phyloP scores from a whole-genome alignment of 345 rosid genomes.

The Hypericum androsaemum region DNA sequence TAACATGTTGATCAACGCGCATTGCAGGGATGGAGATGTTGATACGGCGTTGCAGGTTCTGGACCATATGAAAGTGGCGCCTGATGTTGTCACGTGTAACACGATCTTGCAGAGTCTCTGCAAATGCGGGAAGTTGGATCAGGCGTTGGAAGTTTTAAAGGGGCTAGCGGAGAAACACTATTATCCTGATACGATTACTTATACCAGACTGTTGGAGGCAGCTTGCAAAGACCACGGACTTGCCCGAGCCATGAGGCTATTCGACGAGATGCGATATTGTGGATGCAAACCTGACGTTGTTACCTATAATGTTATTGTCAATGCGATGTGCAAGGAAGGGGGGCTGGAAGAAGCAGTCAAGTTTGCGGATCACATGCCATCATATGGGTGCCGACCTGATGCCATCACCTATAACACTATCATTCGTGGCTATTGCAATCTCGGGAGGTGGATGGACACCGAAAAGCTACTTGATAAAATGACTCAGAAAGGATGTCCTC shows the following conservation, averaged over 20 bases:
- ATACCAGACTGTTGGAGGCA: conserved; percentile 75
- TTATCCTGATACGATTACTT: conserved; percentile 68
- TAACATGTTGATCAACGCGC: conserved; percentile 71
- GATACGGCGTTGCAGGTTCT: conserved; percentile 51
- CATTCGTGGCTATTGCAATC: conserved; percentile 71
- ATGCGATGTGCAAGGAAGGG: conserved; percentile 80
- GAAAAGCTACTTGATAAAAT: conserved; percentile 66
- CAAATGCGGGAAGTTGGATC: conserved; percentile 57
- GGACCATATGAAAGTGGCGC: conserved; percentile 65
- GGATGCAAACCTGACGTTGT: conserved; percentile 83
- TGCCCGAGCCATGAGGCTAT: conserved; percentile 73
- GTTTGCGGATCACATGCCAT: conserved; percentile 58
- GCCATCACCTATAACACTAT: conserved; percentile 72
- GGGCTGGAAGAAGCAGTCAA: conserved; percentile 76
- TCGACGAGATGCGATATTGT: conserved; percentile 72
- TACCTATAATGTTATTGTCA: conserved; percentile 76
- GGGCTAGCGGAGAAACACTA: conserved; percentile 50
- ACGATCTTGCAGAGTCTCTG: conserved; percentile 72
- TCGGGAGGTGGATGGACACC: conserved; percentile 90
- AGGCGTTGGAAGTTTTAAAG: conserved; percentile 72
- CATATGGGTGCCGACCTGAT: conserved; percentile 66
- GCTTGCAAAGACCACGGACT: conserved; percentile 80
- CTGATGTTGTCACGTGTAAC: conserved; percentile 78
- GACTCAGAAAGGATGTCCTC: conserved; percentile 67
- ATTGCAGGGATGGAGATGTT: conserved; percentile 74